These are phyloP conservation scores for Hypoxylon sp. DNA, from an alignment of 2,329 filamentous ascomycete species.

Conservation along the genomic window DNA sequence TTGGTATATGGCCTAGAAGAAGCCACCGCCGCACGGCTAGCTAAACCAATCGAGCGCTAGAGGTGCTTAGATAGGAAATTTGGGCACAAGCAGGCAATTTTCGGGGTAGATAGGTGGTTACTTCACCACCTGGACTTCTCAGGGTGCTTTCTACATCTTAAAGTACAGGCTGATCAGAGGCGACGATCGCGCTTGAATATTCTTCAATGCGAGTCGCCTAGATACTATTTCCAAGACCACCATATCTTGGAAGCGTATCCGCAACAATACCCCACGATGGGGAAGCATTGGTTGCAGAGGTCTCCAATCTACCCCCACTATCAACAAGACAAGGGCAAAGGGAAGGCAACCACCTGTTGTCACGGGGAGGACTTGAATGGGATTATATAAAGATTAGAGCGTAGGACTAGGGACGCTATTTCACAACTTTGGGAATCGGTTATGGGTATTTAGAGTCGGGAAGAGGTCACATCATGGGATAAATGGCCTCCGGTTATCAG, in stretches of 20 bases:
- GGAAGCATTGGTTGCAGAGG: neutral
- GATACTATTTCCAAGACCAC: neutral
- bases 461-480: neutral
- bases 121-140: neutral
- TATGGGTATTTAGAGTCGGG: neutral
- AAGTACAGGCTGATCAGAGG: neutral
- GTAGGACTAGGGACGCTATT: neutral
- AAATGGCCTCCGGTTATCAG: neutral
- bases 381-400: neutral
- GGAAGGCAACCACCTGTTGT: neutral
- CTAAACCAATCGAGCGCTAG: neutral
- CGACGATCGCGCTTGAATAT: neutral
- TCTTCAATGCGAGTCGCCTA: neutral
- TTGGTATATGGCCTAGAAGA: slow-evolving; percentile 1
- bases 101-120: slow-evolving; percentile 3
- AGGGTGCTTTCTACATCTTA: neutral
- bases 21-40: neutral
- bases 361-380: neutral
- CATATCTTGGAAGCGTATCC: neutral
- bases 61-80: neutral
- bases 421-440: neutral
- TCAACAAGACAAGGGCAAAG: neutral
- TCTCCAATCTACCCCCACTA: neutral
- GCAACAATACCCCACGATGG: neutral
- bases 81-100: neutral